Evolutionary conservation across 768 basidiomycete genomes (phyloP).

Genomic region (Hygrocybe punicea): DNA sequence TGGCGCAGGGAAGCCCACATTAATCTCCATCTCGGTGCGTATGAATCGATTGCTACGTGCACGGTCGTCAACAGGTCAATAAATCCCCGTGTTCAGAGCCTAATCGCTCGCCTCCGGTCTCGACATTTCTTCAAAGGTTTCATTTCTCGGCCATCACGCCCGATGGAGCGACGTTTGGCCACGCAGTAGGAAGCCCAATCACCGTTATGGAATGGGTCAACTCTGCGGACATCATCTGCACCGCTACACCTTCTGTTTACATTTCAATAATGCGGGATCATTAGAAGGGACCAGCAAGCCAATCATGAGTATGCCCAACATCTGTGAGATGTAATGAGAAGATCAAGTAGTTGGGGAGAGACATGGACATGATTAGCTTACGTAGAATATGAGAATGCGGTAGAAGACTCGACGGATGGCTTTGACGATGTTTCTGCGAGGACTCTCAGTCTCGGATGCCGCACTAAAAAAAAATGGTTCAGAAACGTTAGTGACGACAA

Average conservation of each 20-base stretch:
- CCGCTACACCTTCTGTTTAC: constrained; percentile 74
- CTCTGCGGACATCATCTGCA: constrained; percentile 58
- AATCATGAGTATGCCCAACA: constrained; percentile 67
- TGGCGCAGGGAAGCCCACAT: constrained; percentile 71
- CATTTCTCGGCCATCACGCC: not conserved
- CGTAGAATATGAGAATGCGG: constrained; percentile 77
- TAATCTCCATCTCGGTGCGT: constrained; percentile 56
- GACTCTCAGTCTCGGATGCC: constrained; percentile 76
- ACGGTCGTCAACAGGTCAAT: constrained; percentile 61
- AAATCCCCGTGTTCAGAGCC: constrained; percentile 42
- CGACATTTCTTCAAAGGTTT: constrained; percentile 9
- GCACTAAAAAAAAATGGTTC: constrained; percentile 39
- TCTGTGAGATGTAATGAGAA: constrained; percentile 30
- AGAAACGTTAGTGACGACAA: constrained; percentile 5
- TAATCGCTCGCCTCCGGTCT: constrained; percentile 18
- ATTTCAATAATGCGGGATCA: constrained; percentile 49
- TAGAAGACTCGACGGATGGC: constrained; percentile 76
- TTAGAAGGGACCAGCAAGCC: constrained; percentile 78
- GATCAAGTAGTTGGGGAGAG: not conserved
- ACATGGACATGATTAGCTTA: constrained; percentile 26
- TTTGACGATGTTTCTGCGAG: constrained; percentile 73
- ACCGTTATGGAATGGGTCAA: constrained; percentile 33
- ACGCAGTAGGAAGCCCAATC: not conserved
- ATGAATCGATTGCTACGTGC: constrained; percentile 49
- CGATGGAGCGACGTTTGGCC: not conserved